Evolutionary conservation across 768 basidiomycete species (phyloP).

Genomic region (Suillus spraguei): DNA sequence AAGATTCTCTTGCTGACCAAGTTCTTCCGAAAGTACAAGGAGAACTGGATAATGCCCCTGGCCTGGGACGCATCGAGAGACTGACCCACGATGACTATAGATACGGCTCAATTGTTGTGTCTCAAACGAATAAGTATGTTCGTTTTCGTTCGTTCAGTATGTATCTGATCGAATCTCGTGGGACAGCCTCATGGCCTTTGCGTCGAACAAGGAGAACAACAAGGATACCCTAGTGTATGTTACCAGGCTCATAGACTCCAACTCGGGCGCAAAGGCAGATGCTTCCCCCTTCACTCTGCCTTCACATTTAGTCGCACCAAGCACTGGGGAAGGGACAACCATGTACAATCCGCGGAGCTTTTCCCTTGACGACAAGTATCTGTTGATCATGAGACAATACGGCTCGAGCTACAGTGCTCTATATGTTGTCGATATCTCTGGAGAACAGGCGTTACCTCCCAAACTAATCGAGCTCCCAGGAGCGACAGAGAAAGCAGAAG

Average conservation of each 20-base stretch:
- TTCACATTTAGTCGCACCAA: constrained; percentile 37
- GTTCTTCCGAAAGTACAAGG: constrained; percentile 37
- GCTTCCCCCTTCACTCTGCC: constrained; percentile 34
- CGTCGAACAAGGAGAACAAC: constrained; percentile 44
- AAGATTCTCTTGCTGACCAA: constrained; percentile 31
- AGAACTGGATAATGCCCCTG: constrained; percentile 42
- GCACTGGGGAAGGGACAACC: constrained; percentile 31
- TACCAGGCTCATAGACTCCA: constrained; percentile 33
- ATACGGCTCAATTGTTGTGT: constrained; percentile 32
- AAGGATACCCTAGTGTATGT: constrained; percentile 41
- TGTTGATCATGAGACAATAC: constrained; percentile 34
- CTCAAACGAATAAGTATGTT: constrained; percentile 39
- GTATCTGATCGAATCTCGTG: constrained; percentile 12
- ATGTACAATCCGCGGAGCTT: constrained; percentile 36
- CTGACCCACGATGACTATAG: constrained; percentile 42
- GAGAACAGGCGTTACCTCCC: constrained; percentile 23
- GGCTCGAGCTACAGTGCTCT: constrained; percentile 31
- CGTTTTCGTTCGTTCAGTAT: neutral
- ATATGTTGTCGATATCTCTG: constrained; percentile 38
- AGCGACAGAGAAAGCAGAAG: constrained; percentile 32
- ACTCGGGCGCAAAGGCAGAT: constrained; percentile 32
- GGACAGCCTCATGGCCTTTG: constrained; percentile 39
- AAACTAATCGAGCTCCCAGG: constrained; percentile 38
- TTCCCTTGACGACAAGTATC: constrained; percentile 41
- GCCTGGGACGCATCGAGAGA: constrained; percentile 42